Base-by-base conservation (phyloP, 495 filamentous ascomycete genomes). In the Penicillium macrosclerotiorum region DNA sequence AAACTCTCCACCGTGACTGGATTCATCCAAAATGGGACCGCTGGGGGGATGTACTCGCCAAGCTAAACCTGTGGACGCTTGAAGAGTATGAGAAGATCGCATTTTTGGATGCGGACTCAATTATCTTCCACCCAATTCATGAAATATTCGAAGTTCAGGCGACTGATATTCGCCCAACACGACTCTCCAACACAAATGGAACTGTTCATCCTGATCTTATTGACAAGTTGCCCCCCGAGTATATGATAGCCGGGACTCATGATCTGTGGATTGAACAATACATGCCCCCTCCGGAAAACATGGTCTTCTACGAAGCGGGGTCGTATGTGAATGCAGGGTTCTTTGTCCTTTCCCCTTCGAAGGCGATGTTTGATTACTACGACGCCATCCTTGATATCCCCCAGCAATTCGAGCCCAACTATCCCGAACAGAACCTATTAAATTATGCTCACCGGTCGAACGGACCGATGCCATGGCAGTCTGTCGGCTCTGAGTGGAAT, bases 51-150 rank as follows among this genome's bases (percentile, higher is more conserved):
- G 49, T 64, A 36, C 55, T 72, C 35, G 55, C 61, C 8, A 76
- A 76, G 47, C 48, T 77, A 8, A 62, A 63, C 17, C 18, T 75
- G 16, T 73, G 68, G 51, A 49, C 63, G 16, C 54, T 72, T 56
- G 62, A 52, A 3, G 49, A 73, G 40, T 77, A 68, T 37, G 62
- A 72, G 17, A 69, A 62, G 38, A 59, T 75, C 12, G 41, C 71
- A 7, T 77, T 72, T 29, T 52, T 76, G 17, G 74, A 77, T 38
- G 64, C 64, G 0, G 74, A 75, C 42, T 69, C 67, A 20, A 47
- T 73, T 7, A 44, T 74, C 16, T 50, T 44, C 6, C 32, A 44
- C 3, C 59, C 55, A 5, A 49, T 75, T 19, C 68, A 72, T 30
- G 57, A 35, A 25, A 67, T 76, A 9, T 75, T 75, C 52, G 47